Evolutionary conservation across 2,329 filamentous ascomycete genomes (phyloP), one percentile per base, ranked within the genome.

Genomic region (Penicillium sp.): DNA sequence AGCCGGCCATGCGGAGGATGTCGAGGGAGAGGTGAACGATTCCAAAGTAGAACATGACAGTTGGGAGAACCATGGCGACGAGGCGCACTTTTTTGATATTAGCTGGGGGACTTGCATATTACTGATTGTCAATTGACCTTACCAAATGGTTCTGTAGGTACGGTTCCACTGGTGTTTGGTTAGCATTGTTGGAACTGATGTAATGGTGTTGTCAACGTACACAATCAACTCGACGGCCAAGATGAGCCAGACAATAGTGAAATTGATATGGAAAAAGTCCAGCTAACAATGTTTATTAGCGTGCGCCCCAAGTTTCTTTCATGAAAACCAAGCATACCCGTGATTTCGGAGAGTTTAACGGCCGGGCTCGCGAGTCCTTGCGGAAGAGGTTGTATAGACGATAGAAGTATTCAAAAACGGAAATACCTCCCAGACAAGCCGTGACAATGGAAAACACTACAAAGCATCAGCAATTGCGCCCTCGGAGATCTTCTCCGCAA

Each of bases 241-340:
- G 39, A 78, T 77, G 51, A 77, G 60, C 76, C 76, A 78, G 23
- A 78, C 74, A 37, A 77, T 71, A 14, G 76, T 78, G 58, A 78
- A 79, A 47, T 78, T 78, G 63, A 78, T 77, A 27, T 78, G 76
- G 51, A 78, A 78, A 59, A 78, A 78, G 52, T 79, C 77, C 54
- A 78, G 69, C 75, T 78, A 58, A 23, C 16, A 37, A 47, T 42
- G 35, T 3, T 7, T 13, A 37, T 65, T 21, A 65, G 57, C 31
- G 16, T 42, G 26, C 31, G 29, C 25, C 25, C 19, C 35, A 29
- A 45, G 16, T 27, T 43, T 1, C 33, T n/a, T 29, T 48, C 4
- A 35, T 49, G 14, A 19, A 16, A n/a, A 13, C 9, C 16, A 47
- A 16, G 9, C 65, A n/a, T 69, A 78, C 75, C 75, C 76, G 74